These are phyloP conservation scores for Aspergillus caelatus DNA, from an alignment of 2,329 filamentous ascomycete genomes.

Conservation along the genomic window DNA sequence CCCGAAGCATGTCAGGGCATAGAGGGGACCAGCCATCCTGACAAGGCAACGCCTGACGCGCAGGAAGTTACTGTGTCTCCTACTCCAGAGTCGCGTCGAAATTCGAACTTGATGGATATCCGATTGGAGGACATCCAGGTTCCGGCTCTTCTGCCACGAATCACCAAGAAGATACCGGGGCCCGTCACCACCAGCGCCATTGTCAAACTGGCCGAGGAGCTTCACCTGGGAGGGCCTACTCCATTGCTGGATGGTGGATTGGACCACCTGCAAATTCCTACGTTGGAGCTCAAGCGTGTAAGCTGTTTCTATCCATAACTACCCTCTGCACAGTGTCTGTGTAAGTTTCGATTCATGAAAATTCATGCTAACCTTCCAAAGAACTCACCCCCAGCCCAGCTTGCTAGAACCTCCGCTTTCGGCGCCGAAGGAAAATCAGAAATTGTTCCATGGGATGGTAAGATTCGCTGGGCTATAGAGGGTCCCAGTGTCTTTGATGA, in stretches of 20 bases:
- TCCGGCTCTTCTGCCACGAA: constrained; percentile 16
- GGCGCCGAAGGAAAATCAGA: neutral
- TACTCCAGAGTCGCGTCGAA: neutral
- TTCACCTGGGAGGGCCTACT: neutral
- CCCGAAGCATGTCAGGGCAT: neutral
- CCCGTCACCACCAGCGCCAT: neutral
- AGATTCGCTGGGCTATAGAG: constrained; percentile 24
- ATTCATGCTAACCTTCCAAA: neutral
- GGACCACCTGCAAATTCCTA: constrained; percentile 17
- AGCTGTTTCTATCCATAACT: neutral
- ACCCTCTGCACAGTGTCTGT: neutral
- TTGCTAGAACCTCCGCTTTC: neutral
- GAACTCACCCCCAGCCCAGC: neutral
- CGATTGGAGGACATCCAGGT: constrained; percentile 22
- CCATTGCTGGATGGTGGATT: constrained; percentile 14
- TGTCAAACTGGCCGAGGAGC: neutral
- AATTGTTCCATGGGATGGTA: constrained; percentile 25
- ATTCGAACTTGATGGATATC: constrained; percentile 18
- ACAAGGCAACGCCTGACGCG: neutral
- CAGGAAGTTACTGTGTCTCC: neutral
- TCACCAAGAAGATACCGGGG: neutral
- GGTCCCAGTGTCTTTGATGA: constrained; percentile 26
- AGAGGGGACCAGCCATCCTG: neutral
- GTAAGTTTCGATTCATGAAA: neutral
- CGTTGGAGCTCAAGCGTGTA: constrained; percentile 19